phyloP scores from a whole-genome alignment of 2,329 filamentous ascomycete genomes.

The Colletotrichum tabaci region DNA sequence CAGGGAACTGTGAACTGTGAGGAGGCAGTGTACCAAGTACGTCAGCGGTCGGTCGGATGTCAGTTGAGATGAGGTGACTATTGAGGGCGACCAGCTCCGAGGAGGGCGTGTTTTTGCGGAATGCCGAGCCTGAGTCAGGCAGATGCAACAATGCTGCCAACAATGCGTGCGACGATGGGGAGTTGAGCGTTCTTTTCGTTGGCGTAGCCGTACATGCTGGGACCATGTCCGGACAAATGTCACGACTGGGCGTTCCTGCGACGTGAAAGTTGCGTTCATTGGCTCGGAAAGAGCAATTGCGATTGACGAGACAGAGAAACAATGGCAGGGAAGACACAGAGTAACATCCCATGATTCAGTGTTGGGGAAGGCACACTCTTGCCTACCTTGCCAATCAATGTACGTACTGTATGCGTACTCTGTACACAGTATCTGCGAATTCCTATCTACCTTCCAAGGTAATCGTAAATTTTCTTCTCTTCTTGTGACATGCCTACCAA shows the following conservation, averaged over 20 bases:
- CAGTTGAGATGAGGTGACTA: constrained; percentile 35
- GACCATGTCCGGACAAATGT: too few species aligned
- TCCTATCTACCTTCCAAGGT: too few species aligned
- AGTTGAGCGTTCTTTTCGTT: not conserved
- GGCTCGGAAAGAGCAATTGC: not conserved
- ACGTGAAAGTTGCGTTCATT: not conserved
- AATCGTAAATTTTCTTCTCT: too few species aligned
- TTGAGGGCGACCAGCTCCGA: constrained; percentile 3
- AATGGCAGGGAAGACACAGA: not conserved
- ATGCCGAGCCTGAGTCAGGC: constrained; percentile 33
- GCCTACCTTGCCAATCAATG: not conserved
- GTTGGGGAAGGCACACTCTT: not conserved
- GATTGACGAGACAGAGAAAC: not conserved
- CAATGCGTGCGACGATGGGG: not conserved
- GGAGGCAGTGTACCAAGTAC: constrained; percentile 17
- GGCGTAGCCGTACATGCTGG: too few species aligned
- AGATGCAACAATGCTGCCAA: constrained; percentile 11
- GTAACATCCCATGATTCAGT: constrained; percentile 4
- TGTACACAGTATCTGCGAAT: too few species aligned
- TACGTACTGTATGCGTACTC: too few species aligned
- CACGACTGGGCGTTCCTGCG: too few species aligned
- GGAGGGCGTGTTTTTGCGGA: constrained; percentile 3
- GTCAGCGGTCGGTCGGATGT: constrained; percentile 31
- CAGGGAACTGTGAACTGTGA: not conserved
- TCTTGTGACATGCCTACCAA: too few species aligned